Percentiles rank a stretch among this genome's conserved stretches.
These are phyloP conservation scores for Citrullus mucosospermus DNA, from an alignment of 306 rosid species.

Conservation along the genomic window DNA sequence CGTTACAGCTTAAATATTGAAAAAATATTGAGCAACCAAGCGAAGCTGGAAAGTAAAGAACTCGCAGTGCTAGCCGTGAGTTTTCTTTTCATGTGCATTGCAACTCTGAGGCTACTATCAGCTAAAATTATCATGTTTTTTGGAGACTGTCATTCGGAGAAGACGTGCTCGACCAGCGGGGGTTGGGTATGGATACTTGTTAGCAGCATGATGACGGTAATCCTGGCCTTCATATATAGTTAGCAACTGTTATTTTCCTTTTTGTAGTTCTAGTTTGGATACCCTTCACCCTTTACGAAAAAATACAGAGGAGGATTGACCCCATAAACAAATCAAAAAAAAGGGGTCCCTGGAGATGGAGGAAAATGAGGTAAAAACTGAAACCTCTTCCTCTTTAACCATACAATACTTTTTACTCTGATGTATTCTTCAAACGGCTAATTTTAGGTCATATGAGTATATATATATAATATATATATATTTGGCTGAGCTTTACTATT, in stretches of 20 bases:
- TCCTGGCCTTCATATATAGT: constrained; percentile 40
- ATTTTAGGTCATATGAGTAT: not conserved
- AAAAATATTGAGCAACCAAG: constrained; percentile 43
- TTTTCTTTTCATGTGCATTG: constrained; percentile 45
- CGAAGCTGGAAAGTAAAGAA: constrained; percentile 47
- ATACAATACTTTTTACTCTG: not conserved
- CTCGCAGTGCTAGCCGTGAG: constrained; percentile 56
- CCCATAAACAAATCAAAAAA: not conserved
- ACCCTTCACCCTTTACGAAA: not conserved
- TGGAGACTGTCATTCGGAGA: constrained; percentile 24
- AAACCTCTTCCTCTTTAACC: not conserved
- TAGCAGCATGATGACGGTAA: constrained; percentile 44
- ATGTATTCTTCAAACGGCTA: constrained; percentile 2
- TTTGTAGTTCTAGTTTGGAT: constrained; percentile 7
- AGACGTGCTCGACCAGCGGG: constrained; percentile 26
- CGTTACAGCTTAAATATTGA: constrained; percentile 44
- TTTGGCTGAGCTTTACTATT: not conserved
- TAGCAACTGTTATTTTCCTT: constrained; percentile 13
- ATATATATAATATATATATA: not conserved
- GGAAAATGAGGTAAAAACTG: not conserved
- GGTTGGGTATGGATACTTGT: constrained; percentile 61
- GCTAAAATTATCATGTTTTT: constrained; percentile 20
- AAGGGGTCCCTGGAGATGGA: not conserved
- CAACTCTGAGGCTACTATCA: constrained; percentile 43
- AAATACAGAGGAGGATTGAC: not conserved